These are phyloP conservation scores for Elaeis guineensis DNA, from an alignment of 176 grass and related monocot genomes.

Conservation along the genomic window DNA sequence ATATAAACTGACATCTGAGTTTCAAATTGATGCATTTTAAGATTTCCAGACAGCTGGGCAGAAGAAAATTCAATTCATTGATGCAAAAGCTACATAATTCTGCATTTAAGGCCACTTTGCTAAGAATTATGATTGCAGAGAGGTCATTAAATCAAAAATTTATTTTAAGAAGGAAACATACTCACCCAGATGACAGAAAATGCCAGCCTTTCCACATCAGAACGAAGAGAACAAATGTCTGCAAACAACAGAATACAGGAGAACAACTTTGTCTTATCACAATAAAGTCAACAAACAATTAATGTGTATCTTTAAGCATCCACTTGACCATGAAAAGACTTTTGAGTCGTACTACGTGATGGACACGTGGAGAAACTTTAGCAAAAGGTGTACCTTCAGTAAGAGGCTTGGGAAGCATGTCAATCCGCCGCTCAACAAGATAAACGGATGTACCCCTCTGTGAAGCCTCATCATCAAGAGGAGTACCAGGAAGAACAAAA, in stretches of 20 bases:
- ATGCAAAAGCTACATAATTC: too few relatives aligned
- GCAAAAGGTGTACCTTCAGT: constrained; percentile 62
- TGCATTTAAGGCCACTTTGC: too few relatives aligned
- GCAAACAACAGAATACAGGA: constrained; percentile 21
- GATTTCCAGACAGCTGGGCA: too few relatives aligned
- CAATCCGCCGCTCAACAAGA: constrained; percentile 97
- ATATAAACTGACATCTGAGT: too few relatives aligned
- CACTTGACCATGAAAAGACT: too few relatives aligned
- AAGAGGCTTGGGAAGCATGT: constrained; percentile 98
- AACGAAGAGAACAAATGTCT: constrained; percentile 98
- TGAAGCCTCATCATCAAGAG: constrained; percentile 87
- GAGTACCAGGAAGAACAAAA: constrained; percentile 83
- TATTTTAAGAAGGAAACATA: background rate
- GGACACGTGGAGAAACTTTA: background rate
- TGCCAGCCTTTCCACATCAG: constrained; percentile 83
- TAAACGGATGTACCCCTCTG: constrained; percentile 95
- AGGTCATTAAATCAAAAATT: too few relatives aligned
- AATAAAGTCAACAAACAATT: background rate
- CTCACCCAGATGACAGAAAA: constrained; percentile 97
- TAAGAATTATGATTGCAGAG: too few relatives aligned
- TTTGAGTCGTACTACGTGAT: too few relatives aligned
- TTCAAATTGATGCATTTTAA: too few relatives aligned
- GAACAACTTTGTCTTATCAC: constrained; percentile 5
- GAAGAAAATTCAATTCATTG: too few relatives aligned
- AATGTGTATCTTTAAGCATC: too few relatives aligned